A percentile compares a stretch with the other conserved stretches of the same genome.
phyloP scores from a whole-genome alignment of 176 grass and related monocot genomes.

The Avena atlantica region DNA sequence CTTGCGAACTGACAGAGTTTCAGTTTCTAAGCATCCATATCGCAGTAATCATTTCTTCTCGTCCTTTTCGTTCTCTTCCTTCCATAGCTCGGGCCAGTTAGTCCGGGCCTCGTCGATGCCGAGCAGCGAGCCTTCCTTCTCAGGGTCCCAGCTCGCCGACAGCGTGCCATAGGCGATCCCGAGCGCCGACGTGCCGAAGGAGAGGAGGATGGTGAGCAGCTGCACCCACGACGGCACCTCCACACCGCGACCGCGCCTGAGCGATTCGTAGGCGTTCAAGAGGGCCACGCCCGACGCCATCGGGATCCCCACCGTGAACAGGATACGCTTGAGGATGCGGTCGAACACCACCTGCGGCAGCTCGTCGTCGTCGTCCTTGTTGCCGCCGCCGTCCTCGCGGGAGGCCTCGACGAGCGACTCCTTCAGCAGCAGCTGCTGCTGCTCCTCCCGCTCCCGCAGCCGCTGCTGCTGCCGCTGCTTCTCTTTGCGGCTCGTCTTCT shows the following conservation, averaged over 20 bases:
- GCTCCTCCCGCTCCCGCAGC: conserved; percentile 22
- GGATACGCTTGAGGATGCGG: conserved; percentile 73
- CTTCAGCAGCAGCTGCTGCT: conserved; percentile 26
- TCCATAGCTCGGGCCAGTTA: conserved; percentile 91
- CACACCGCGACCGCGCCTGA: conserved; percentile 42
- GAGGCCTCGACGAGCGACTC: neutral
- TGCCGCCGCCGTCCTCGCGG: neutral
- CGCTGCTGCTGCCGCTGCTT: conserved; percentile 26
- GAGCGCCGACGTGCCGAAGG: conserved; percentile 80
- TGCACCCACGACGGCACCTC: conserved; percentile 64
- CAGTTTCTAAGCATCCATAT: neutral
- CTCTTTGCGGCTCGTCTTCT: conserved; percentile 40
- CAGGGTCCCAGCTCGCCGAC: conserved; percentile 81
- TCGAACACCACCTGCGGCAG: conserved; percentile 76
- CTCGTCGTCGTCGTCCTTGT: conserved; percentile 52
- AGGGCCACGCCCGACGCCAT: conserved; percentile 67
- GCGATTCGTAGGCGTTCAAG: conserved; percentile 57
- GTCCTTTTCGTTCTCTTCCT: conserved; percentile 61
- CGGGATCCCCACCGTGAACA: conserved; percentile 61
- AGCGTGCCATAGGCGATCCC: conserved; percentile 91
- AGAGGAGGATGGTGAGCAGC: conserved; percentile 61
- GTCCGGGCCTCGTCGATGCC: conserved; percentile 70
- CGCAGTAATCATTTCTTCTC: conserved; percentile 30
- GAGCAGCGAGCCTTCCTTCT: conserved; percentile 74
- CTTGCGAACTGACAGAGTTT: neutral